A percentile compares a stretch with the other conserved stretches of the same genome.
phyloP scores from a whole-genome alignment of 176 grass and related monocot genomes.

The Pharus latifolius region DNA sequence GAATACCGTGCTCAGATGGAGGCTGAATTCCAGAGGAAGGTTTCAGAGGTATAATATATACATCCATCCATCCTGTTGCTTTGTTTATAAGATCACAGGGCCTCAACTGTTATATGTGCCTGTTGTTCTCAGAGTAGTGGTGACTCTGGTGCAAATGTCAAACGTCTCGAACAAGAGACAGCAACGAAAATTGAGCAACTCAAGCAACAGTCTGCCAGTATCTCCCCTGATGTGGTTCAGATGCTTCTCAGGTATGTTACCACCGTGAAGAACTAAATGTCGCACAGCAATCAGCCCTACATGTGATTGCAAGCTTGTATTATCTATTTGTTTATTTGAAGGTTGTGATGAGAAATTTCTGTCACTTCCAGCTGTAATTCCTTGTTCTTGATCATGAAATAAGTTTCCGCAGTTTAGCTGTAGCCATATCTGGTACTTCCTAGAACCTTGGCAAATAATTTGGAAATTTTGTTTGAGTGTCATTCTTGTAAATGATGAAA shows the following conservation, averaged over 20 bases:
- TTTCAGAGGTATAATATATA: slow-evolving; percentile 49
- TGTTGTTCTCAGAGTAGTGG: slow-evolving; percentile 52
- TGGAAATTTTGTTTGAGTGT: background rate
- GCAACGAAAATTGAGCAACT: slow-evolving; percentile 41
- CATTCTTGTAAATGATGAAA: too few species aligned
- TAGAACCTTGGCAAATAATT: background rate
- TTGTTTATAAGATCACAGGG: background rate
- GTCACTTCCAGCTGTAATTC: slow-evolving; percentile 21
- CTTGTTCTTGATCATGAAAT: slow-evolving; percentile 6
- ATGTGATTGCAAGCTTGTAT: slow-evolving; percentile 3
- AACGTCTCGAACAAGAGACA: slow-evolving; percentile 76
- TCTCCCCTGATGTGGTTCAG: slow-evolving; percentile 56
- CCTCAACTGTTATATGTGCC: background rate
- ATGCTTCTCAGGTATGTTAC: slow-evolving; percentile 90
- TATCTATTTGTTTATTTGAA: slow-evolving; percentile 21
- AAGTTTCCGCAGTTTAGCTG: slow-evolving; percentile 4
- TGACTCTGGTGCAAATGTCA: slow-evolving; percentile 72
- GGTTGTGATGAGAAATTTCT: slow-evolving; percentile 10
- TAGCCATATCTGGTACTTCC: background rate
- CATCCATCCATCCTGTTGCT: background rate
- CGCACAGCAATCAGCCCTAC: background rate
- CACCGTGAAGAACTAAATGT: slow-evolving; percentile 59
- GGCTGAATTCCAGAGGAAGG: slow-evolving; percentile 71
- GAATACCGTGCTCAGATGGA: slow-evolving; percentile 71
- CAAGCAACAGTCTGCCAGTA: slow-evolving; percentile 42